phyloP scores from a whole-genome alignment of 2,329 filamentous ascomycete genomes.

The Colletotrichum sublineola region DNA sequence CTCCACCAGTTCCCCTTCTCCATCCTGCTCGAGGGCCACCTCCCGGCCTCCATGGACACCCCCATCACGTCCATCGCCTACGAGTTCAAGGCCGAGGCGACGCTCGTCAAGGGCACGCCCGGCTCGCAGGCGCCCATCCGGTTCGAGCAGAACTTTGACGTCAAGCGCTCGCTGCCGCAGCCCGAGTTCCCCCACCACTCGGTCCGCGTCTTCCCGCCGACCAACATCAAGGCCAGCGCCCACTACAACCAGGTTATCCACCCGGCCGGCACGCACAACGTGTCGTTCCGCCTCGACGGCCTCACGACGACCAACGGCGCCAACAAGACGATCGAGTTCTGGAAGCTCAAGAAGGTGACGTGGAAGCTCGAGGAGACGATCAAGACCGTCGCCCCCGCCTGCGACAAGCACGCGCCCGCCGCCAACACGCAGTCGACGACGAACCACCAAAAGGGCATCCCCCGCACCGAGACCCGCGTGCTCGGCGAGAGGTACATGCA shows the following conservation, averaged over 20 bases:
- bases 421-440: conserved; percentile 54
- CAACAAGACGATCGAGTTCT: conserved; percentile 80
- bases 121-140: conserved; percentile 59
- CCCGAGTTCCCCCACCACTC: conserved; percentile 88
- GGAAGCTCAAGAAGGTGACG: conserved; percentile 90
- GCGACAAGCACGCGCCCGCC: conserved; percentile 77
- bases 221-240: conserved; percentile 89
- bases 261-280: conserved; percentile 84
- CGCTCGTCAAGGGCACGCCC: conserved; percentile 61
- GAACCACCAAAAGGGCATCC: conserved; percentile 71
- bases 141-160: conserved; percentile 75
- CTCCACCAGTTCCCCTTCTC: conserved; percentile 89
- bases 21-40: conserved; percentile 83
- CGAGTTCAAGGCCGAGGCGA: conserved; percentile 77
- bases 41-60: conserved; percentile 87
- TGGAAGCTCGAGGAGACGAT: conserved; percentile 94
- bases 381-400: conserved; percentile 83
- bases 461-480: conserved; percentile 80
- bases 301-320: conserved; percentile 78
- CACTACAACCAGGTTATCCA: conserved; percentile 87
- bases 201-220: conserved; percentile 94
- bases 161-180: conserved; percentile 82
- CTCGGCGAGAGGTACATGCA: conserved; percentile 87
- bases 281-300: conserved; percentile 87
- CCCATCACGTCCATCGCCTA: conserved; percentile 82